phyloP scores from a whole-genome alignment of 139 green algal genomes.

The Chlamydomonas incerta region DNA sequence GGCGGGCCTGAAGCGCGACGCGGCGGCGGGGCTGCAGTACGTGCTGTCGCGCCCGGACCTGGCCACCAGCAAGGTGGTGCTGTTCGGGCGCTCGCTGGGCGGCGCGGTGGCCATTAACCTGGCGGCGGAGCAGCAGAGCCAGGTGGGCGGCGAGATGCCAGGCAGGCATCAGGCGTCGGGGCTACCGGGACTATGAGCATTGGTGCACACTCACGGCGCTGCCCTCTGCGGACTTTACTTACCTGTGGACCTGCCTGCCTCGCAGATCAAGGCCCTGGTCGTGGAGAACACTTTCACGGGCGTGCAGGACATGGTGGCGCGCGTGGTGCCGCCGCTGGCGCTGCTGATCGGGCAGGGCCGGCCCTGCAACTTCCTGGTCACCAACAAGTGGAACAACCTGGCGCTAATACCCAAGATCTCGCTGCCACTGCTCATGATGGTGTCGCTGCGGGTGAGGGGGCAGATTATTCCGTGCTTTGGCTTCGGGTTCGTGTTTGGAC shows the following conservation, averaged over 20 bases:
- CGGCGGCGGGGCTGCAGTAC: slow-evolving; percentile 71
- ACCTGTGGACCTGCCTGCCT: too few relatives aligned
- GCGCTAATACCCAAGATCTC: slow-evolving; percentile 61
- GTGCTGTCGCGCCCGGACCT: slow-evolving; percentile 67
- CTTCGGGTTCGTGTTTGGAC: too few relatives aligned
- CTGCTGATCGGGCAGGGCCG: slow-evolving; percentile 67
- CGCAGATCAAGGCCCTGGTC: slow-evolving; percentile 72
- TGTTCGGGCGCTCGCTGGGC: slow-evolving; percentile 89
- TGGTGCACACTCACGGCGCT: too few relatives aligned
- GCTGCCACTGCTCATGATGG: slow-evolving; percentile 79
- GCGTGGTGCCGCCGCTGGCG: slow-evolving; percentile 71
- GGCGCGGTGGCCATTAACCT: slow-evolving; percentile 86
- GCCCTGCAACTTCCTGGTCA: slow-evolving; percentile 88
- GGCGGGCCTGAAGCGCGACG: slow-evolving; percentile 80
- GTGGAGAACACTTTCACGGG: slow-evolving; percentile 92
- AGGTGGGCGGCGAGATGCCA: too few relatives aligned
- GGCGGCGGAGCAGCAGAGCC: slow-evolving; percentile 70
- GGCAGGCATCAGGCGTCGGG: too few relatives aligned
- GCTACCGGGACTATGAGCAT: too few relatives aligned
- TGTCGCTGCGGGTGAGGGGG: slow-evolving; percentile 72
- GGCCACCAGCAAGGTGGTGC: slow-evolving; percentile 61
- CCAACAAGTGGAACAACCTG: slow-evolving; percentile 88
- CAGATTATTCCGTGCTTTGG: too few relatives aligned
- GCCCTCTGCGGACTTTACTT: too few relatives aligned
- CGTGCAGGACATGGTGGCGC: slow-evolving; percentile 67